Base-by-base conservation (phyloP, 257 asterid genomes). In the Penstemon eatonii region DNA sequence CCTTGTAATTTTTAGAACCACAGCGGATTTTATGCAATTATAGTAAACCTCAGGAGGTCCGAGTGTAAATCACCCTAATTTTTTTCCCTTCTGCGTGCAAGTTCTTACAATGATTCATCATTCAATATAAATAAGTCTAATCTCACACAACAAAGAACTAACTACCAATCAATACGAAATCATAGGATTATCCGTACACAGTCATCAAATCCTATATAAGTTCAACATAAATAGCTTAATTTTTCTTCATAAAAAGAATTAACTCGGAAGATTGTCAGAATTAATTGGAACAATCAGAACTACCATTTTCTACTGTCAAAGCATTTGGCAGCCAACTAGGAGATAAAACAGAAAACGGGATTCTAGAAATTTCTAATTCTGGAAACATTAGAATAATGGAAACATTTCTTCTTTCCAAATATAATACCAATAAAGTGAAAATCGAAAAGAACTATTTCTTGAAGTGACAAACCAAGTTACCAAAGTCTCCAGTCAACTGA, bases 231-330 rank as follows among this genome's bases (percentile, higher is more conserved):
- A 1, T 39, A 60, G 39, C 33, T 51, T 6, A 40, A 13, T 25
- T 25, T n/a, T n/a, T n/a, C n/a, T n/a, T n/a, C n/a, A n/a, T n/a
- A n/a, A n/a, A n/a, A n/a, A n/a, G n/a, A n/a, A n/a, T n/a, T n/a
- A n/a, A n/a, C n/a, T 25, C 33, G 33, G 2, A 25, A 25, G 2
- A 25, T 25, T 25, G 33, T 25, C 33, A 25, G 33, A 25, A 25
- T 25, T 25, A 43, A 61, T 44, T 61, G 15, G 54, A 40, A 66
- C 47, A n/a, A 40, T 37, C 4, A 39, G 6, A 40, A 33, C 43
- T 41, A 40, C 54, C 61, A 8, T 55, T 49, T 49, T 49, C 62
- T 41, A 69, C 56, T 63, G 40, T 52, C 59, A 69, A 33, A 56
- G 63, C 49, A 56, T 47, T 62, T 39, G 25, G 33, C 53, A 64